Evolutionary conservation across 2,329 filamentous ascomycete species (phyloP), one percentile per base, ranked within the genome.

Genomic region (Penicillium sp.): DNA sequence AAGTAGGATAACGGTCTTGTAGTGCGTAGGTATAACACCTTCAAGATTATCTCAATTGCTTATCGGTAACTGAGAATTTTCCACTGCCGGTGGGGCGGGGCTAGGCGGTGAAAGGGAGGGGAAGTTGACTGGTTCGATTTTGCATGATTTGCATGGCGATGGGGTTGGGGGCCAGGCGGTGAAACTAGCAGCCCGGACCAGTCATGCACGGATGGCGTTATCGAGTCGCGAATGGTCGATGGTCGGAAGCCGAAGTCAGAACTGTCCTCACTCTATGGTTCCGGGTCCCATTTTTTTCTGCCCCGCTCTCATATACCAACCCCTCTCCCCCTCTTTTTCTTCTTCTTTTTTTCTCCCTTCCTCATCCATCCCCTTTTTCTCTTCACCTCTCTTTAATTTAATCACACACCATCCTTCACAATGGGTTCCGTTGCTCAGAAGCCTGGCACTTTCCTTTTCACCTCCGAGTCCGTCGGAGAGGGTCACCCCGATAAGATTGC

Each of bases 401-500:
- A 42, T 39, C 59, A 54, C 51, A 59, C 63, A 52, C 42, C 39
- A 53, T 46, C 13, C 55, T 57, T 78, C 81, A 87, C 74, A 80
- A 89, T 89, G 87, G 77, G 79, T 75, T 84, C 83, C 78, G 77
- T 82, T 65, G 73, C 75, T 67, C 78, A 75, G 61, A 76, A 68
- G 59, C 50, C 66, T 33, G 88, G 88, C 64, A 90, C 86, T 69
- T 93, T 93, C 83, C 86, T 93, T 67, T 93, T 93, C 85, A 95
- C 91, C 72, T 95, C 90, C 78, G 91, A 95, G 81, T 93, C 90
- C 57, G 91, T 93, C 73, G 91, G 90, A 76, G 91, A 93, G 81
- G 90, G 91, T 68, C 92, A 96, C 83, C 91, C 92, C 72, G 92
- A 96, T 81, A 96, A 96, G 89, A 96, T 96, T 77, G 91, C 90